Conservation (phyloP, 2,329 filamentous ascomycete species). For the Microdochium paspali region DNA sequence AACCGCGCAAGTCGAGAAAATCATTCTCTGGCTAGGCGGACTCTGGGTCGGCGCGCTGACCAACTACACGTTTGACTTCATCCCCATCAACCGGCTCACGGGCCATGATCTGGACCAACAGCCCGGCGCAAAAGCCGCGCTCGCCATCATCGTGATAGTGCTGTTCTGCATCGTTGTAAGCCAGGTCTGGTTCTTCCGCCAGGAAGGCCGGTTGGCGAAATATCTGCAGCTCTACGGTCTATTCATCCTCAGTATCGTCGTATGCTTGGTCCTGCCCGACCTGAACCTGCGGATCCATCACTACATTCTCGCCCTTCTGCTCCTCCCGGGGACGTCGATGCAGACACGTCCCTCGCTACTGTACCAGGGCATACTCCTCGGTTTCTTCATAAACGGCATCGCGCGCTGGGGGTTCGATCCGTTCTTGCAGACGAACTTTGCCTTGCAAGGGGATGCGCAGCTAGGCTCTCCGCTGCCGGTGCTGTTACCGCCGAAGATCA, state of each 20-base stretch:
- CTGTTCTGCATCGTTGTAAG: constrained; percentile 59
- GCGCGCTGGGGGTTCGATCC: constrained; percentile 91
- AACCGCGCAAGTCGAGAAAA: constrained; percentile 81
- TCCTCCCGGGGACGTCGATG: constrained; percentile 81
- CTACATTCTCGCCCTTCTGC: constrained; percentile 79
- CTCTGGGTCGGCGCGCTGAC: constrained; percentile 88
- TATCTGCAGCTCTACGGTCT: constrained; percentile 72
- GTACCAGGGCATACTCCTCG: constrained; percentile 83
- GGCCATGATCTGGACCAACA: constrained; percentile 82
- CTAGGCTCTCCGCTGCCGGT: constrained; percentile 51
- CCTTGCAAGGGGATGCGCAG: constrained; percentile 60
- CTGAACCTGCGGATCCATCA: constrained; percentile 87
- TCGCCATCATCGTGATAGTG: constrained; percentile 66
- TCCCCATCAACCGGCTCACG: constrained; percentile 88
- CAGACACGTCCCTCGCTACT: constrained; percentile 77
- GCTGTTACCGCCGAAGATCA: constrained; percentile 38
- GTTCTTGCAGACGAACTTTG: constrained; percentile 71
- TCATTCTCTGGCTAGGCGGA: constrained; percentile 78
- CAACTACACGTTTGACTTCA: constrained; percentile 91
- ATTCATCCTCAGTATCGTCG: constrained; percentile 55
- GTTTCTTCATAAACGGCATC: constrained; percentile 88
- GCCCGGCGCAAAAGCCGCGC: constrained; percentile 75
- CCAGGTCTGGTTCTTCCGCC: constrained; percentile 79
- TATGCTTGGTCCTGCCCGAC: constrained; percentile 63
- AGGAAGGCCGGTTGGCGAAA: constrained; percentile 69